A percentile compares a stretch with the other conserved stretches of the same genome.
Conservation (phyloP, 140 eudicot genomes). For the Stevia rebaudiana region DNA sequence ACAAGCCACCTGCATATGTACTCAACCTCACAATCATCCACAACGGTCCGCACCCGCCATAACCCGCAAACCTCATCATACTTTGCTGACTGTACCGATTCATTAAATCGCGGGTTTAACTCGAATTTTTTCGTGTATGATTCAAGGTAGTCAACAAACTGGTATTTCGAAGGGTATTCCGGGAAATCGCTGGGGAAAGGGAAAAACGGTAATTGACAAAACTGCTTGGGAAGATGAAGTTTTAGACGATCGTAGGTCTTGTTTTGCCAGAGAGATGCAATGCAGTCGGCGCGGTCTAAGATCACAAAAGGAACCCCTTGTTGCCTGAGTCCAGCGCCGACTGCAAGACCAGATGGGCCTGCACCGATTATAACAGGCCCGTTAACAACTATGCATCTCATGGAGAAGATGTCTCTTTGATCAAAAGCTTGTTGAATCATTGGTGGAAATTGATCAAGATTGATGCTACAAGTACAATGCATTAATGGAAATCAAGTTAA, state of each 20-base stretch:
- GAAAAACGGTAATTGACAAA: constrained; percentile 71
- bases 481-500: constrained; percentile 22
- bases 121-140: constrained; percentile 61
- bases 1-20: constrained; percentile 95
- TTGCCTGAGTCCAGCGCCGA: constrained; percentile 67
- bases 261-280: constrained; percentile 94
- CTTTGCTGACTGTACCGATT: constrained; percentile 67
- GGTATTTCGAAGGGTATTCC: constrained; percentile 72
- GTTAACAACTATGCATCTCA: constrained; percentile 71
- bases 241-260: constrained; percentile 88
- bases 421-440: constrained; percentile 39
- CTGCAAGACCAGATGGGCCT: constrained; percentile 94
- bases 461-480: constrained; percentile 32
- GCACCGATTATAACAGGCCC: constrained; percentile 97
- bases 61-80: constrained; percentile 73
- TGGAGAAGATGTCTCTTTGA: constrained; percentile 44
- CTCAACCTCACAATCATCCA: constrained; percentile 45
- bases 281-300: constrained; percentile 83
- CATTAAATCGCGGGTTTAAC: constrained; percentile 65
- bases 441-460: constrained; percentile 24
- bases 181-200: constrained; percentile 75
- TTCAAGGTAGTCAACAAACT: constrained; percentile 73
- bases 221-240: constrained; percentile 86
- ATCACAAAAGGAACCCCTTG: constrained; percentile 86
- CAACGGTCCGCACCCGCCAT: constrained; percentile 58